Percentiles rank a stretch among this genome's conserved stretches.
Conservation (phyloP, 805 yeast species). For the Candida pseudofarinosa region DNA sequence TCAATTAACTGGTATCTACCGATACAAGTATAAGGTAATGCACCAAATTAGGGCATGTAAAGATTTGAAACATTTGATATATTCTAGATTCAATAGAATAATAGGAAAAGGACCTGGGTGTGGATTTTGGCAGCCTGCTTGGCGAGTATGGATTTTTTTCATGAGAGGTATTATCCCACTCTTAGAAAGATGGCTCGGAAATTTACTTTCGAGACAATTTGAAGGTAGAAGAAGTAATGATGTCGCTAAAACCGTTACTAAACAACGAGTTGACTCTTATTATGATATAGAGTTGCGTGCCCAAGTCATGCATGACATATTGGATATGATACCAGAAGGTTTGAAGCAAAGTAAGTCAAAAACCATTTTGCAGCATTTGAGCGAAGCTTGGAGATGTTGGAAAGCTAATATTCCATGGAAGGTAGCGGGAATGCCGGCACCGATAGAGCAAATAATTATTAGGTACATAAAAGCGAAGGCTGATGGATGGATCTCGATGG, state of each 20-base stretch:
- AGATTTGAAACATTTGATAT: conserved; percentile 89
- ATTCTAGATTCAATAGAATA: conserved; percentile 74
- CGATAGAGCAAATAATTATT: conserved; percentile 79
- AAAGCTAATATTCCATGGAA: conserved; percentile 98
- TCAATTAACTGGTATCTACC: conserved; percentile 91
- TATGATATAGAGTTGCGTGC: conserved; percentile 91
- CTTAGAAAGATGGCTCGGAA: conserved; percentile 92
- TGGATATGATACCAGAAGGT: conserved; percentile 97
- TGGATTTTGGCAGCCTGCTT: conserved; percentile 99
- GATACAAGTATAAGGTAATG: conserved; percentile 97
- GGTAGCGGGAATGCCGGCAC: conserved; percentile 93
- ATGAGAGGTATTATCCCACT: conserved; percentile 89
- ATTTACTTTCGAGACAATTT: conserved; percentile 84
- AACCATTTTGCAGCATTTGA: conserved; percentile 84
- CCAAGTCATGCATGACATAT: conserved; percentile 89
- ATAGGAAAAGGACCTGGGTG: conserved; percentile 98
- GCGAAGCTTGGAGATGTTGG: conserved; percentile 99
- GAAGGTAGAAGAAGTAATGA: conserved; percentile 93
- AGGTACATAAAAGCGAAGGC: conserved; percentile 93
- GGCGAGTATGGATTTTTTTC: conserved; percentile 95
- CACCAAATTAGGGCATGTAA: conserved; percentile 96
- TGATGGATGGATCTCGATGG: conserved; percentile 93
- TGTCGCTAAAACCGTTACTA: conserved; percentile 88
- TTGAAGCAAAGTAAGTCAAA: conserved; percentile 82
- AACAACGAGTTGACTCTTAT: conserved; percentile 92